Conservation (phyloP, 2,329 filamentous ascomycete genomes). For the Claviceps africana region DNA sequence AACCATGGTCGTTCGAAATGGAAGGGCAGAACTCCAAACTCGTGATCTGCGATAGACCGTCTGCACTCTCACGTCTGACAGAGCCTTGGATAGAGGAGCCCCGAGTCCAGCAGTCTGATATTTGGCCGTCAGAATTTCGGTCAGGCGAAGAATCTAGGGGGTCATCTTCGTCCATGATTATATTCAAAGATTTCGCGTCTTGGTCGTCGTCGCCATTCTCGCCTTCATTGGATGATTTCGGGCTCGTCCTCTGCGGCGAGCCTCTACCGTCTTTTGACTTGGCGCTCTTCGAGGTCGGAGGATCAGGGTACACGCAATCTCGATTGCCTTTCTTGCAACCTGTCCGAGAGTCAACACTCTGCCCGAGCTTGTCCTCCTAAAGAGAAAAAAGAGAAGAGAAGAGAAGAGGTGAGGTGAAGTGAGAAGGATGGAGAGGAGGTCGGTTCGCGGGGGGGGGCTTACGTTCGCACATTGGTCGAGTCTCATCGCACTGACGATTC, state of each 20-base stretch:
- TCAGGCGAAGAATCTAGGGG: conserved; percentile 17
- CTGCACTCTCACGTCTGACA: conserved; percentile 32
- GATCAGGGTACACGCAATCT: conserved; percentile 80
- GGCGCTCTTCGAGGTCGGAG: conserved; percentile 31
- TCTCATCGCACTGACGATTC: conserved; percentile 66
- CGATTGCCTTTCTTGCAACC: conserved; percentile 86
- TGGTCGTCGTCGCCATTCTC: conserved; percentile 31
- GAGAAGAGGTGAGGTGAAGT: background rate
- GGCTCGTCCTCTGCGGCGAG: conserved; percentile 30
- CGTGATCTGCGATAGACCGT: conserved; percentile 38
- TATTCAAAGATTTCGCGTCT: conserved; percentile 28
- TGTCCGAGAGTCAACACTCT: conserved; percentile 16
- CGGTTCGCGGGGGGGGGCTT: conserved; percentile 15
- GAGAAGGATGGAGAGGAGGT: no score
- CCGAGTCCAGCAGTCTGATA: conserved; percentile 18
- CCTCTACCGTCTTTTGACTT: conserved; percentile 24
- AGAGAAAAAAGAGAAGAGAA: background rate
- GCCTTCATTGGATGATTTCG: conserved; percentile 40
- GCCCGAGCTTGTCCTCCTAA: background rate
- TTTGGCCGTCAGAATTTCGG: conserved; percentile 9
- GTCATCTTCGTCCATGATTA: conserved; percentile 43
- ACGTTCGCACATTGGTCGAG: conserved; percentile 73
- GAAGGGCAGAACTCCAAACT: conserved; percentile 38
- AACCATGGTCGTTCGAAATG: conserved; percentile 28
- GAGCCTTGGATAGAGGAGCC: conserved; percentile 23